Evolutionary conservation across 2,329 filamentous ascomycete species (phyloP).

Genomic region (Fonsecaea nubica): DNA sequence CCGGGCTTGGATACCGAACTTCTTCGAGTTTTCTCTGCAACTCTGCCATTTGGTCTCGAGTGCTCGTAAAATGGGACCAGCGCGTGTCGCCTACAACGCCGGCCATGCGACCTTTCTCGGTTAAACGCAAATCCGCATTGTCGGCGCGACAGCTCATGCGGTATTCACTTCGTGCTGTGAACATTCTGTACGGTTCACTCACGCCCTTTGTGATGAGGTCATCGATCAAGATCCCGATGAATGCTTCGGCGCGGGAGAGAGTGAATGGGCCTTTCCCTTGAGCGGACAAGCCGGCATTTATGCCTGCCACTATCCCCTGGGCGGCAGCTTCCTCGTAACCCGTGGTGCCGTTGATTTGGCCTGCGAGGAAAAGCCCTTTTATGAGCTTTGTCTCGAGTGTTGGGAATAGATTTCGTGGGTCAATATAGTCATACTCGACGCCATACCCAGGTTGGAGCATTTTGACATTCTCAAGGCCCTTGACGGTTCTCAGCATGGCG

Average conservation of each 20-base stretch:
- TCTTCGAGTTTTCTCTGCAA: conserved; percentile 67
- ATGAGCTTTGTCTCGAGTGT: conserved; percentile 95
- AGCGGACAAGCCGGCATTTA: conserved; percentile 87
- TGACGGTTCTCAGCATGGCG: conserved; percentile 81
- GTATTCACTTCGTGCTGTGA: conserved; percentile 94
- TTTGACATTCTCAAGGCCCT: conserved; percentile 82
- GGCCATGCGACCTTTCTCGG: conserved; percentile 74
- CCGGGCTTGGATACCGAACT: conserved; percentile 64
- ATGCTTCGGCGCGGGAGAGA: conserved; percentile 83
- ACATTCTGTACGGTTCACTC: conserved; percentile 97
- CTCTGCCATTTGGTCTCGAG: conserved; percentile 70
- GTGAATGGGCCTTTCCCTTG: conserved; percentile 69
- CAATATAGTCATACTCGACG: conserved; percentile 98
- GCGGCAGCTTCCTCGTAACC: conserved; percentile 97
- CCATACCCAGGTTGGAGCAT: conserved; percentile 97
- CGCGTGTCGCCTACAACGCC: conserved; percentile 80
- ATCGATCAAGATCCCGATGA: conserved; percentile 99
- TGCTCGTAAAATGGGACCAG: conserved; percentile 73
- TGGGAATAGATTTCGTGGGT: conserved; percentile 84
- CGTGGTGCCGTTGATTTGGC: conserved; percentile 97
- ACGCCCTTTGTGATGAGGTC: conserved; percentile 97
- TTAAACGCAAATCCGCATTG: conserved; percentile 89
- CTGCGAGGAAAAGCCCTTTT: conserved; percentile 84
- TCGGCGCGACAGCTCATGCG: conserved; percentile 90
- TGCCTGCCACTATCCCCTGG: conserved; percentile 89